Evolutionary conservation across 805 yeast genomes (phyloP).

Genomic region (Wickerhamomyces alni): DNA sequence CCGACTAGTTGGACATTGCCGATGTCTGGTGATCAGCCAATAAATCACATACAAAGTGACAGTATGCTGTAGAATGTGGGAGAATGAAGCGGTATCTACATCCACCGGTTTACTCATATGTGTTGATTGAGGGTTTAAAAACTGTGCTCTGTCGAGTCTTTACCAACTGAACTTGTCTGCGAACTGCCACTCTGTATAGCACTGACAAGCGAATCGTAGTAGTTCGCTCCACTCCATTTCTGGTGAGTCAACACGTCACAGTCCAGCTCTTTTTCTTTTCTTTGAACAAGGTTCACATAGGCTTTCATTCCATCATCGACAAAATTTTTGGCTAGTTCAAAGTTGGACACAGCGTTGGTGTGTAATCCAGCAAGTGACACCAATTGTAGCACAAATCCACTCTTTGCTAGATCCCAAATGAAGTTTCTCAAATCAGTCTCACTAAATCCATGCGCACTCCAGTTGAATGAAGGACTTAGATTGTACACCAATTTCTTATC

Average conservation of each 20-base stretch:
- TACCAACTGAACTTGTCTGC: conserved; percentile 37
- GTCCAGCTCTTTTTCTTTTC: conserved; percentile 35
- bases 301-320: conserved; percentile 52
- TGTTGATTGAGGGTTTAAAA: conserved; percentile 10
- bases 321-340: conserved; percentile 44
- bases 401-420: conserved; percentile 47
- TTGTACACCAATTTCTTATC: conserved; percentile 54
- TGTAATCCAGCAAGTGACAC: conserved; percentile 59
- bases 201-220: conserved; percentile 38
- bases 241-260: conserved; percentile 56
- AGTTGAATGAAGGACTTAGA: conserved; percentile 55
- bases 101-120: too few species aligned
- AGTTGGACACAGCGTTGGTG: conserved; percentile 43
- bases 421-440: conserved; percentile 40
- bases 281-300: conserved; percentile 47
- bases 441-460: conserved; percentile 51
- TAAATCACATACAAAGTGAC: too few species aligned
- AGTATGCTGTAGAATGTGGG: too few species aligned
- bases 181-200: conserved; percentile 38
- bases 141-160: conserved; percentile 35
- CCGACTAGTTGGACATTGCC: too few species aligned
- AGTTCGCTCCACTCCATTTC: conserved; percentile 59
- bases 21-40: too few species aligned
- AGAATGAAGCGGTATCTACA: too few species aligned
- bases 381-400: conserved; percentile 53